Percentiles rank a stretch among this genome's conserved stretches.
These are phyloP conservation scores for Collybia nuda DNA, from an alignment of 768 basidiomycete species.

Conservation along the genomic window DNA sequence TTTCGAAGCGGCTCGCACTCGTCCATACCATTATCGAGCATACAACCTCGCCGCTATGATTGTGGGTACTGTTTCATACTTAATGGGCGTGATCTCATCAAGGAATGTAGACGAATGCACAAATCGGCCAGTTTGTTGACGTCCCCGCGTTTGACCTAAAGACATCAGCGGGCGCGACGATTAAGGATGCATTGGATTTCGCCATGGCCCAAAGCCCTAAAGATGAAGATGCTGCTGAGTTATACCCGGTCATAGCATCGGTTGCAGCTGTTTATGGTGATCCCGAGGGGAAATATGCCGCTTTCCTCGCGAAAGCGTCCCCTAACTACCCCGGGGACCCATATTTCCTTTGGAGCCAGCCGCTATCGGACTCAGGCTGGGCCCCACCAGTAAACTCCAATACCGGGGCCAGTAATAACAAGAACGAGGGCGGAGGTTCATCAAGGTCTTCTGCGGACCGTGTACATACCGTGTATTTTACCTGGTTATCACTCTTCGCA, in stretches of 20 bases:
- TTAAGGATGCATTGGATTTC: constrained; percentile 52
- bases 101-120: constrained; percentile 46
- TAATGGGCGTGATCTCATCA: background rate
- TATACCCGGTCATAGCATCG: constrained; percentile 50
- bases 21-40: constrained; percentile 56
- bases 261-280: constrained; percentile 56
- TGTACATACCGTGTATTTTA: too few species aligned
- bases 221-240: constrained; percentile 36
- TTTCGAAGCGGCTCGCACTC: constrained; percentile 52
- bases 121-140: constrained; percentile 39
- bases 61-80: constrained; percentile 28
- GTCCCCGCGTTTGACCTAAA: constrained; percentile 49
- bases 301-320: constrained; percentile 35
- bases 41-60: constrained; percentile 62
- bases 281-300: constrained; percentile 45
- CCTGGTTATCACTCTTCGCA: too few species aligned
- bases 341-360: constrained; percentile 50
- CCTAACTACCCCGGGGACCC: constrained; percentile 33
- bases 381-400: too few species aligned
- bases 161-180: constrained; percentile 45
- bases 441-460: too few species aligned
- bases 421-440: too few species aligned
- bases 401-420: too few species aligned
- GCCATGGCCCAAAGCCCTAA: constrained; percentile 40
- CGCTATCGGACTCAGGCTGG: too few species aligned